A percentile compares a stretch with the other conserved stretches of the same genome.
Conservation (phyloP, 768 basidiomycete species). For the Amyloporia xantha region DNA sequence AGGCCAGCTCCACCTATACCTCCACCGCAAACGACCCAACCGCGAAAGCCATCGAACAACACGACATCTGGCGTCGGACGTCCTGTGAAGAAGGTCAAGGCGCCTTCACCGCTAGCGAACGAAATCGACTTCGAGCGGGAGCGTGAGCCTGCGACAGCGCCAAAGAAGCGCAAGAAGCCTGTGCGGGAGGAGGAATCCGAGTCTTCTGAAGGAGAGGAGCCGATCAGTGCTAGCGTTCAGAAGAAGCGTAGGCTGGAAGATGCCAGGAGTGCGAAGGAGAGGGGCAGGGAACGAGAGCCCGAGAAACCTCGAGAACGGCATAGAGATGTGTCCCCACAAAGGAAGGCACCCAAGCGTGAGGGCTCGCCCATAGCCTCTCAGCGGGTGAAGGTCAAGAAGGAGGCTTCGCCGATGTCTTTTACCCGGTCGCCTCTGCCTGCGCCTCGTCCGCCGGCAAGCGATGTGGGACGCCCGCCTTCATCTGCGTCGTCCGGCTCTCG, state of each 20-base stretch:
- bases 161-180: conserved; percentile 21
- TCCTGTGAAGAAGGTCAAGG: conserved; percentile 21
- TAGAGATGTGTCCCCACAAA: conserved; percentile 18
- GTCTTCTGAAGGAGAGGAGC: not conserved
- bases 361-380: conserved; percentile 14
- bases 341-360: conserved; percentile 30
- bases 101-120: conserved; percentile 1
- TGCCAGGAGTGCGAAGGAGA: conserved; percentile 2
- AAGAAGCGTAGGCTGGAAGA: conserved; percentile 14
- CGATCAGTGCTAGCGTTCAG: conserved; percentile 4
- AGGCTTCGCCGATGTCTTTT: conserved; percentile 19
- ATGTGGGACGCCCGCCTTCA: conserved; percentile 7
- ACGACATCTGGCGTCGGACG: conserved; percentile 7
- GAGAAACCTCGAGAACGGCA: conserved; percentile 28
- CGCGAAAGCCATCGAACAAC: conserved; percentile 6
- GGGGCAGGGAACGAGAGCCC: conserved; percentile 11
- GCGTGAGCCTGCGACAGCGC: not conserved
- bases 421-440: conserved; percentile 19
- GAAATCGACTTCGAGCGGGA: conserved; percentile 17
- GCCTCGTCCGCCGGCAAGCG: conserved; percentile 7
- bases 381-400: conserved; percentile 32
- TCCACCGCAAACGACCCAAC: conserved; percentile 12
- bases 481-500: conserved; percentile 5
- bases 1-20: conserved; percentile 28
- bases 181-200: not conserved